A percentile compares a stretch with the other conserved stretches of the same genome.
Conservation (phyloP, 345 rosid genomes). For the Camelina hispida region DNA sequence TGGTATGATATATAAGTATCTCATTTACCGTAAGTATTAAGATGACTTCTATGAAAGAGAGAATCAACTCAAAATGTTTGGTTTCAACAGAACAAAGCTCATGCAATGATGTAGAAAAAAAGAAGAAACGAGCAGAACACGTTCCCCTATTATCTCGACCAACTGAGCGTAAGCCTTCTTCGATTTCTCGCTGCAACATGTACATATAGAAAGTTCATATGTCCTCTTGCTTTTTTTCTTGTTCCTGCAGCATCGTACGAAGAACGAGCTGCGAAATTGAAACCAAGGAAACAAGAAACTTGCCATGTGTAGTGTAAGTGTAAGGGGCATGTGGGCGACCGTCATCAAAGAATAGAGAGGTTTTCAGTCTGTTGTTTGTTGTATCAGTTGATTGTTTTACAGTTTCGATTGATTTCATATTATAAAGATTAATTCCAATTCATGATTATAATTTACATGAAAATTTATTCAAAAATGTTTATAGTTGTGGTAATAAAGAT, state of each 20-base stretch:
- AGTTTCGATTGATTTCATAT: not conserved
- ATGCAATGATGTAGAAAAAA: constrained; percentile 31
- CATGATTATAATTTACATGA: too few relatives aligned
- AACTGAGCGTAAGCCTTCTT: constrained; percentile 76
- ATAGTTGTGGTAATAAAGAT: too few relatives aligned
- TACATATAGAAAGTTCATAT: not conserved
- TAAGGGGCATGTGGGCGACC: not conserved
- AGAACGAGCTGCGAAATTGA: constrained; percentile 68
- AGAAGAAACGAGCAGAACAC: constrained; percentile 61
- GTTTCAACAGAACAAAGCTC: constrained; percentile 51
- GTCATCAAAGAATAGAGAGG: constrained; percentile 9
- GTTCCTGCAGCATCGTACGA: constrained; percentile 71
- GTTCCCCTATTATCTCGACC: constrained; percentile 73
- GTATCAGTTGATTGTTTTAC: not conserved
- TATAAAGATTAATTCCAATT: not conserved
- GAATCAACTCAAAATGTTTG: not conserved
- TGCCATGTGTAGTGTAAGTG: constrained; percentile 16
- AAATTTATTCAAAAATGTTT: too few relatives aligned
- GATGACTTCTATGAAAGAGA: constrained; percentile 29
- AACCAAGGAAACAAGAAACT: constrained; percentile 37
- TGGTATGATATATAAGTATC: constrained; percentile 45
- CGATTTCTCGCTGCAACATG: constrained; percentile 15
- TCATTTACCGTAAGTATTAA: constrained; percentile 19
- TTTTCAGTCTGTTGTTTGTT: constrained; percentile 7
- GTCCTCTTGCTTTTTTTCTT: not conserved